Evolutionary conservation across 148 eudicot genomes (phyloP), one percentile per base, ranked within the genome.

Genomic region (Rhododendron henanense): DNA sequence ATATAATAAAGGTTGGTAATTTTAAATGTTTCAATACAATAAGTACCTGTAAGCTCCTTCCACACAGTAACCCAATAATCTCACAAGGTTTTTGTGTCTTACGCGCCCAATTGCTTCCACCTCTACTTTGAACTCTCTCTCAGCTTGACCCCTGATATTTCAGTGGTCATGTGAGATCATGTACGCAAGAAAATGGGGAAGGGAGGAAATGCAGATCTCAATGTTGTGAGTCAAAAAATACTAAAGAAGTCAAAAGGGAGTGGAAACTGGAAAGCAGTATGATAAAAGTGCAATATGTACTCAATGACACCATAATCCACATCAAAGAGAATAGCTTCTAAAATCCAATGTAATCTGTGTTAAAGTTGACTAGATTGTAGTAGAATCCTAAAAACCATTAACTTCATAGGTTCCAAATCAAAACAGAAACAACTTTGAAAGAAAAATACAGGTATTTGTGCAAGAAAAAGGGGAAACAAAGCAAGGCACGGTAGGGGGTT

Each of bases 71-170:
- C 99, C 99, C 47, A 97, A 92, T 87, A 97, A 88, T 85, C 99
- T 89, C 61, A 97, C 99, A 21, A 97, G 98, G 90, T 95, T 95
- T 86, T 97, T 97, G 90, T 97, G 99, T 80, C 99, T 91, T 18
- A 97, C 99, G 75, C 98, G 97, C 87, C 99, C 99, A 84, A 97
- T 97, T 80, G 93, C 98, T 81, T 97, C 99, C 71, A 97, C 99
- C 90, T 97, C 99, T 74, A 97, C 99, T 87, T 94, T 97, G 79
- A 97, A 97, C 87, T 97, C 99, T 88, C 89, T 97, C 89, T 97
- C 98, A 6, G 99, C 99, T 83, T 97, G 99, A 83, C 99, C 99
- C 94, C 99, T 97, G 90, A 84, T 47, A 89, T 51, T 84, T 21
- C 39, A 61, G 51, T 74, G 83, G 51, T 85, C 50, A 31, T 25